phyloP scores from a whole-genome alignment of 768 basidiomycete species.

The Exidia glandulosa region DNA sequence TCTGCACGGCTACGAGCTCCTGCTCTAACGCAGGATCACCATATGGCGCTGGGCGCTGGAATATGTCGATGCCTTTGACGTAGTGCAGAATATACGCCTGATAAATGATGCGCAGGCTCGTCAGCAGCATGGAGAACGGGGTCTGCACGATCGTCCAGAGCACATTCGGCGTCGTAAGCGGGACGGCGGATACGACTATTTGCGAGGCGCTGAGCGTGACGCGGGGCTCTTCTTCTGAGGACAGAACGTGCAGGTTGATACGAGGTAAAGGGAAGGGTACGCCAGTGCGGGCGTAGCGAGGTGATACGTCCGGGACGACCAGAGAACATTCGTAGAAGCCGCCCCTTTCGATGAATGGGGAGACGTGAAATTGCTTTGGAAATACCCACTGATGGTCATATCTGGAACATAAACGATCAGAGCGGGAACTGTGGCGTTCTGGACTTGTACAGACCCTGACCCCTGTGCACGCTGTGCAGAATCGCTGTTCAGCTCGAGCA shows the following conservation, averaged over 20 bases:
- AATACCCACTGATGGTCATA: slow-evolving; percentile 59
- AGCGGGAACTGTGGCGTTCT: neutral
- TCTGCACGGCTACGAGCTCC: slow-evolving; percentile 5
- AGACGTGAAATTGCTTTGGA: slow-evolving; percentile 60
- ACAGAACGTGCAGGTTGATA: slow-evolving; percentile 17
- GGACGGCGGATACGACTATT: slow-evolving; percentile 24
- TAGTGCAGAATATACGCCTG: slow-evolving; percentile 55
- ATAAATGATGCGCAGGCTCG: slow-evolving; percentile 49
- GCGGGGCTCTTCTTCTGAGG: slow-evolving; percentile 18
- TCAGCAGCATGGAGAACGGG: slow-evolving; percentile 44
- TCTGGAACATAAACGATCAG: slow-evolving; percentile 15
- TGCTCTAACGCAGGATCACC: slow-evolving; percentile 13
- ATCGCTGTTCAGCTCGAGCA: slow-evolving; percentile 33
- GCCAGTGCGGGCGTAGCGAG: slow-evolving; percentile 19
- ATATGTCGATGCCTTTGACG: slow-evolving; percentile 42
- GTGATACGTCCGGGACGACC: slow-evolving; percentile 32
- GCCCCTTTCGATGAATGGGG: slow-evolving; percentile 62
- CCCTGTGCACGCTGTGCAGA: neutral
- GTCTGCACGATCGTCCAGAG: slow-evolving; percentile 28
- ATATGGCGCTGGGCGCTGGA: slow-evolving; percentile 46
- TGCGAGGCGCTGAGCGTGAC: slow-evolving; percentile 46
- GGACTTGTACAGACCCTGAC: neutral
- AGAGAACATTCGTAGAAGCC: slow-evolving; percentile 55
- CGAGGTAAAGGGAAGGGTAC: slow-evolving; percentile 9
- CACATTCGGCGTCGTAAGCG: slow-evolving; percentile 29